Base-by-base conservation (phyloP, 345 rosid genomes). In the Linum trigynum region DNA sequence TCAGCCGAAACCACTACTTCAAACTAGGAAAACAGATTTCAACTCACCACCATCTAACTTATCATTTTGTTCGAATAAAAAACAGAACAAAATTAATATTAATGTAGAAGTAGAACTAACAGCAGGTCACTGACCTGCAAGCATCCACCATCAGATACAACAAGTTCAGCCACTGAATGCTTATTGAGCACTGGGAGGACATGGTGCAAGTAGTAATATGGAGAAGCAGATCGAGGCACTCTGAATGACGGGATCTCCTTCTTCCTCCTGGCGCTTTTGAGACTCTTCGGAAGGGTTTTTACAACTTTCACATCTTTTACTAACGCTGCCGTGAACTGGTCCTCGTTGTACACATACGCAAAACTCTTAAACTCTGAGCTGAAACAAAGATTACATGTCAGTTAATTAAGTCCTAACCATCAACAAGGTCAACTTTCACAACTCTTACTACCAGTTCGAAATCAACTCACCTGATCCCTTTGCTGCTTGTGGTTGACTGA, bases 301-400 rank as follows among this genome's bases (percentile, higher is more conserved):
- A 92, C 84, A 45, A 92, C 75, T 67, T 77, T 78, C 55, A 92
- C 75, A 68, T 92, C 99, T 67, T 85, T 90, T 23, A 75, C 75
- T 63, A 94, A 61, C 38, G 95, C 92, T 35, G 80, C 81, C 81
- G 88, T 83, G 76, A 94, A 94, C 35, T 85, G 90, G 38, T 94
- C 97, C 83, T 86, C 97, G 11, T 81, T 86, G 68, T 88, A 94
- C 14, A 94, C 87, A 73, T 94, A 94, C 7, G 99, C 88, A 79
- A 94, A 94, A 77, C 99, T 94, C 89, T 94, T 94, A 79, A 94
- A 88, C 70, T 88, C 82, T 7, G 97, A 86, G 78, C 99, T 94
- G 90, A 76, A 79, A 59, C 38, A 65, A 69, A 53, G 71, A 69
- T 9, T 62, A 51, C 17, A 40, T 39, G 1, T n/a, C 7, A 45